These are phyloP conservation scores for Russula brevipes DNA, from an alignment of 768 basidiomycete genomes.

Conservation along the genomic window DNA sequence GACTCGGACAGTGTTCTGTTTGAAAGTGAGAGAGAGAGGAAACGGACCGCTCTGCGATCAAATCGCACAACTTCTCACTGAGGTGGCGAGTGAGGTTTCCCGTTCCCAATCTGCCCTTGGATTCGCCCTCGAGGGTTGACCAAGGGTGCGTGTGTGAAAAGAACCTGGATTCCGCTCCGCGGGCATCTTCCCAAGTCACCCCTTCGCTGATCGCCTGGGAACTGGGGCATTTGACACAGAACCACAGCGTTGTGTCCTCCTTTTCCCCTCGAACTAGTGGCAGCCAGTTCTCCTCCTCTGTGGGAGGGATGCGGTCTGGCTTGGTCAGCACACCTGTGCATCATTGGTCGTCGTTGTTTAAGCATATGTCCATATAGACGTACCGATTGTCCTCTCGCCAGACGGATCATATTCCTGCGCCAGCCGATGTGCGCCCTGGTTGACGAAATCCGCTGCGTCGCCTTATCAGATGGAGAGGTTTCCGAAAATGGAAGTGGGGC, in stretches of 20 bases:
- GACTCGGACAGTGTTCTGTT: background rate
- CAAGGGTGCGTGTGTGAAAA: constrained; percentile 51
- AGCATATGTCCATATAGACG: constrained; percentile 13
- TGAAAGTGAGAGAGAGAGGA: too few species aligned
- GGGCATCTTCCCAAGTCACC: constrained; percentile 57
- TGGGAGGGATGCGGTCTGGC: constrained; percentile 28
- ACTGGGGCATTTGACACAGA: constrained; percentile 41
- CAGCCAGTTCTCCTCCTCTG: constrained; percentile 54
- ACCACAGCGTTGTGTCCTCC: constrained; percentile 52
- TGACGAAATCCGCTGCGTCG: constrained; percentile 66
- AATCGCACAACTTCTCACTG: constrained; percentile 54
- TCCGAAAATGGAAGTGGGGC: constrained; percentile 22
- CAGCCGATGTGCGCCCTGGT: constrained; percentile 68
- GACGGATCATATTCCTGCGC: constrained; percentile 55
- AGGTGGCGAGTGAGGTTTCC: constrained; percentile 50
- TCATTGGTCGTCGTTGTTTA: background rate
- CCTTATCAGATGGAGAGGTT: background rate
- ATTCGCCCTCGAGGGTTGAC: constrained; percentile 46
- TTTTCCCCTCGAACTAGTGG: constrained; percentile 51
- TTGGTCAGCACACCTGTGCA: constrained; percentile 18
- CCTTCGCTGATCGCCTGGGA: constrained; percentile 46
- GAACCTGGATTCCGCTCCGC: constrained; percentile 50
- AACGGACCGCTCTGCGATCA: constrained; percentile 55
- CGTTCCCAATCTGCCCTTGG: constrained; percentile 53
- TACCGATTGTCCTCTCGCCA: constrained; percentile 69